Evolutionary conservation across 371 early-diverging fungal species (phyloP), one percentile per base, ranked within the genome.

Genomic region (Lichtheimia corymbifera): DNA sequence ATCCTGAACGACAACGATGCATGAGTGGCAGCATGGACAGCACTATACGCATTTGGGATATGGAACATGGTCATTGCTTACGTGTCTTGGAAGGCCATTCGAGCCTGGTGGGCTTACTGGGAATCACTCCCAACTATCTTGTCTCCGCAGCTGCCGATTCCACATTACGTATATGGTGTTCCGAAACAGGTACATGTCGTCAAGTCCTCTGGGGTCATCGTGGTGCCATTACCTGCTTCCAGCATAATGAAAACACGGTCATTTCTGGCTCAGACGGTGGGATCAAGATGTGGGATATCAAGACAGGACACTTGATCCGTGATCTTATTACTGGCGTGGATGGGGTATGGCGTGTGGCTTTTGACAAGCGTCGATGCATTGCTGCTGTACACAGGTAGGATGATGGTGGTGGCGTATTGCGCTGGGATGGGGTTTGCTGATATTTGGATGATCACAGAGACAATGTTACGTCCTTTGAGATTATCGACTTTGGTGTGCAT

Each of bases 1-100:
- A 89, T 68, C 86, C 86, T 9, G n/a, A 93, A 62, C 79, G 92
- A 27, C 75, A 86, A 35, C 87, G 91, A 56, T 91, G 97, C 50
- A 91, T 96, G 64, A 92, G 93, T 62, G 99, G 99, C 44, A 94
- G 95, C 65, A 92, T 98, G 90, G 99, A 99, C 77, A 89, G 96
- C 0, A 87, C 89, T 30, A 96, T 97, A n/a, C 84, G 92, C 28
- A 92, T 99, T 28, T 99, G 99, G 99, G 89, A 91, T 66, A 80
- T 94, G 24, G 84, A 83, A 43, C 89, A 91, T 14, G 97, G 98
- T n/a, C 75, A 77, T 1, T 88, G 88, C 52, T 72, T 96, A 54
- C 84, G 87, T 53, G 83, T 86, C 12, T 57, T 79, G 22, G 20
- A 80, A 85, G 98, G 99, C 0, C 98, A 98, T 73, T 83, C 91